Percentiles rank a stretch among this genome's conserved stretches.
Evolutionary conservation across 2,329 filamentous ascomycete genomes (phyloP).

Genomic region (Curvularia verruculosa): DNA sequence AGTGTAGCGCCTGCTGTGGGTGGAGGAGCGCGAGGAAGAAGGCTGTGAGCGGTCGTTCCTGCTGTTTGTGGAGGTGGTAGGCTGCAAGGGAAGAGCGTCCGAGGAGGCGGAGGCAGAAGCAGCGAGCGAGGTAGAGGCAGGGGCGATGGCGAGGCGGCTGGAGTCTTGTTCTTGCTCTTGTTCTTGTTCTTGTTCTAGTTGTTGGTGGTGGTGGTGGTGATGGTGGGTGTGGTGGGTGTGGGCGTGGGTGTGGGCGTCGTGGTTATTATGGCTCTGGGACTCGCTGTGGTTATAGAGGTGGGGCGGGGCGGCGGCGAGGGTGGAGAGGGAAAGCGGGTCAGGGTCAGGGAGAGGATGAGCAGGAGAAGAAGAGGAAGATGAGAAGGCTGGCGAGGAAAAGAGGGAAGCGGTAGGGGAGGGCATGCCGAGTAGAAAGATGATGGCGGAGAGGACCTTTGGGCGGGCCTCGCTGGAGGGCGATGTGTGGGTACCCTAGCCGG

Average conservation of each 20-base stretch:
- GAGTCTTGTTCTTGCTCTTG: slow-evolving; percentile 4
- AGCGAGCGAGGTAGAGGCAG: slow-evolving; percentile 11
- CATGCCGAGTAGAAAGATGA: slow-evolving; percentile 44
- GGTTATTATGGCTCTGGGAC: too few species aligned
- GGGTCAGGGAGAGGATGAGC: not conserved
- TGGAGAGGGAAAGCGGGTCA: slow-evolving; percentile 15
- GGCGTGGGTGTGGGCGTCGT: not conserved
- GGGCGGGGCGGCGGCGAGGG: slow-evolving; percentile 2
- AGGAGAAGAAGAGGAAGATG: slow-evolving; percentile 29
- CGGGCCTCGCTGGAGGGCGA: slow-evolving; percentile 40
- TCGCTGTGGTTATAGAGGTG: too few species aligned
- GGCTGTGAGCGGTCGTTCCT: slow-evolving; percentile 19
- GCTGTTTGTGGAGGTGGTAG: not conserved
- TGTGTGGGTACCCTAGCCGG: slow-evolving; percentile 47
- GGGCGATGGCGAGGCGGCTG: slow-evolving; percentile 4
- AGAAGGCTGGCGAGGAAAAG: slow-evolving; percentile 34
- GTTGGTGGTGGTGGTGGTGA: too few species aligned
- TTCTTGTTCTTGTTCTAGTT: too few species aligned
- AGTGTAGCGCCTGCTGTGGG: slow-evolving; percentile 35
- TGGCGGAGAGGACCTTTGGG: slow-evolving; percentile 39
- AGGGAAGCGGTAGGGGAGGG: slow-evolving; percentile 40
- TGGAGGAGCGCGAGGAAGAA: slow-evolving; percentile 11
- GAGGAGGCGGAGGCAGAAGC: slow-evolving; percentile 10
- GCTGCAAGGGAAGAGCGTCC: slow-evolving; percentile 13
- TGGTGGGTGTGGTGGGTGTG: not conserved